A percentile compares a stretch with the other conserved stretches of the same genome.
These are phyloP conservation scores for Vairimorpha apis DNA, from an alignment of 371 early-diverging fungal species.

Conservation along the genomic window DNA sequence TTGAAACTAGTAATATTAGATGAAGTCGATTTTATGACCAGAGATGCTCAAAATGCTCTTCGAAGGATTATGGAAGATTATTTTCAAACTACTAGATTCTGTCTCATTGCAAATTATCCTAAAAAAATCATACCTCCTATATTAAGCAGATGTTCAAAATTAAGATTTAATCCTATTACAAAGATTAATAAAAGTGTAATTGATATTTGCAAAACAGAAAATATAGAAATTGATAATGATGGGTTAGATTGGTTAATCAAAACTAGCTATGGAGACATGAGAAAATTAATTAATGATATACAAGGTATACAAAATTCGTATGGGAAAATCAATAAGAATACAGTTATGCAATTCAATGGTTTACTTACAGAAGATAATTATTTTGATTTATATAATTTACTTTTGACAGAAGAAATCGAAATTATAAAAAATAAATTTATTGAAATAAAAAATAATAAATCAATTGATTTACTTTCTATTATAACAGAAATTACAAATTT, in stretches of 20 bases:
- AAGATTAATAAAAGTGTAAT: slow-evolving; percentile 69
- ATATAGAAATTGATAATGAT: slow-evolving; percentile 66
- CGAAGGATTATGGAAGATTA: slow-evolving; percentile 95
- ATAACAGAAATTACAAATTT: slow-evolving; percentile 37
- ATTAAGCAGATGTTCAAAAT: slow-evolving; percentile 90
- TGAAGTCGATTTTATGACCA: slow-evolving; percentile 96
- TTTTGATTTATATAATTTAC: slow-evolving; percentile 30
- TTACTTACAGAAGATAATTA: slow-evolving; percentile 15
- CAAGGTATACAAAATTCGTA: slow-evolving; percentile 53
- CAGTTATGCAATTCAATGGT: slow-evolving; percentile 49
- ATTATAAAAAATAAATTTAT: slow-evolving; percentile 3
- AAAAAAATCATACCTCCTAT: slow-evolving; percentile 93
- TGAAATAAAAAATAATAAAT: neutral
- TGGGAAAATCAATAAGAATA: slow-evolving; percentile 22
- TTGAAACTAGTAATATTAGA: slow-evolving; percentile 92
- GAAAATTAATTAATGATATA: slow-evolving; percentile 75
- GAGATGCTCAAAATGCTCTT: slow-evolving; percentile 91
- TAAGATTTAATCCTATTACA: slow-evolving; percentile 84
- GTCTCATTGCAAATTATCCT: slow-evolving; percentile 92
- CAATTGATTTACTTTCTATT: slow-evolving; percentile 43
- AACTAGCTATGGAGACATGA: slow-evolving; percentile 84
- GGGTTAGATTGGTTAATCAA: slow-evolving; percentile 72
- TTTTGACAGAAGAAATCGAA: slow-evolving; percentile 20
- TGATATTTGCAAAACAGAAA: slow-evolving; percentile 50
- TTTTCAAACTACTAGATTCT: slow-evolving; percentile 85